Conservation (phyloP, 2,329 filamentous ascomycete genomes). For the Fonsecaea pugnacius region DNA sequence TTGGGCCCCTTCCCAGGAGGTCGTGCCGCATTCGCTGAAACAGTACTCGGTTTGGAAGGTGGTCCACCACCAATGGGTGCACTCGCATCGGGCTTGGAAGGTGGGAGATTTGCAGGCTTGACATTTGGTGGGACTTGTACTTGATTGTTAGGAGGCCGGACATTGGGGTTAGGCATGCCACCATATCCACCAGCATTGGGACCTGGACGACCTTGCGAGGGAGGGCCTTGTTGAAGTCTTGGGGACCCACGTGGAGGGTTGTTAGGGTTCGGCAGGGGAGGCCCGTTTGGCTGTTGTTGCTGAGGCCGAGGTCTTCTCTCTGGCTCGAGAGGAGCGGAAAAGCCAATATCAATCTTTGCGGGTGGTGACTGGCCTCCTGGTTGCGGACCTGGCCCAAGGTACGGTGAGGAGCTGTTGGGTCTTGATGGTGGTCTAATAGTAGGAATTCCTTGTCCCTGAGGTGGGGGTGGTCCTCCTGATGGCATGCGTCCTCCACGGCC, state of each 20-base stretch:
- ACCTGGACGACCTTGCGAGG: constrained; percentile 25
- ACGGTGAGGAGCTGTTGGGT: constrained; percentile 37
- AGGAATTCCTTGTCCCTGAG: constrained; percentile 18
- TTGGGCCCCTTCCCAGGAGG: constrained; percentile 74
- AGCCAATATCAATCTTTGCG: constrained; percentile 53
- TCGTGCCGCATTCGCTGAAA: constrained; percentile 39
- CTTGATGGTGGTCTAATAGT: constrained; percentile 36
- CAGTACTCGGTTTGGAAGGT: constrained; percentile 46
- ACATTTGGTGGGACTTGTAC: constrained; percentile 23
- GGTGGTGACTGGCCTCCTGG: constrained; percentile 37
- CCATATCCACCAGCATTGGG: constrained; percentile 25
- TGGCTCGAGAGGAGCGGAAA: constrained; percentile 51
- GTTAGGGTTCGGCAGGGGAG: constrained; percentile 27
- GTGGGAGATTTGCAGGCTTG: constrained; percentile 30
- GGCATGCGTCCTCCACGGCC: constrained; percentile 29
- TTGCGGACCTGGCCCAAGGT: constrained; percentile 24
- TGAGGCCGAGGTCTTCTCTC: constrained; percentile 27
- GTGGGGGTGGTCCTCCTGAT: constrained; percentile 21
- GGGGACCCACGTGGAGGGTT: constrained; percentile 43
- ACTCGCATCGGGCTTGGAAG: constrained; percentile 30
- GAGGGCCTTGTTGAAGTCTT: constrained; percentile 38
- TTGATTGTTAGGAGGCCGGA: constrained; percentile 15
- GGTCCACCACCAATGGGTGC: constrained; percentile 34
- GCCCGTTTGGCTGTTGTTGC: constrained; percentile 23
- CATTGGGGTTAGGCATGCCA: constrained; percentile 19